Conservation (phyloP, 2,329 filamentous ascomycete genomes). For the Clonostachys rhizophaga region DNA sequence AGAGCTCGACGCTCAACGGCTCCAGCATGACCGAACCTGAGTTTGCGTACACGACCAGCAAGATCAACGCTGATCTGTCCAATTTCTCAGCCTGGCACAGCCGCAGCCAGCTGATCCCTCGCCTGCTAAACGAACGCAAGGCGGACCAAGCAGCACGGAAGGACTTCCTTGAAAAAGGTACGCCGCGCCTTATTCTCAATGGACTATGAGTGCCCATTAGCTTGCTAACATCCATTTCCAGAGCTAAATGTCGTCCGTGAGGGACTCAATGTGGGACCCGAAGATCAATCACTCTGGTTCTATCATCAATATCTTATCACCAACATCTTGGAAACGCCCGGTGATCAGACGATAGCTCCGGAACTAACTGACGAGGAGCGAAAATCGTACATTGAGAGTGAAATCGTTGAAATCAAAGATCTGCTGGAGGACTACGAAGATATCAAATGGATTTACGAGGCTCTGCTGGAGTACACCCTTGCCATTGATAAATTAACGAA, state of each 20-base stretch:
- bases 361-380: constrained; percentile 59
- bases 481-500: constrained; percentile 43
- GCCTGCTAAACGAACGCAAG: constrained; percentile 65
- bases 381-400: constrained; percentile 58
- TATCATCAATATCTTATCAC: constrained; percentile 88
- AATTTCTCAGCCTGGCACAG: constrained; percentile 99
- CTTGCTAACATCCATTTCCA: constrained; percentile 8
- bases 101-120: constrained; percentile 76
- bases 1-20: constrained; percentile 48
- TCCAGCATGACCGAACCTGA: constrained; percentile 71
- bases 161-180: constrained; percentile 68
- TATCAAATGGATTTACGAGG: constrained; percentile 84
- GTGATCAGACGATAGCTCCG: constrained; percentile 56
- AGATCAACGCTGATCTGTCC: constrained; percentile 79
- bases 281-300: constrained; percentile 96
- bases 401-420: constrained; percentile 71
- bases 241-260: constrained; percentile 74
- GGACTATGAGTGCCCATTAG: background rate
- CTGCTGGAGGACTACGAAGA: constrained; percentile 54
- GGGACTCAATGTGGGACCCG: constrained; percentile 82
- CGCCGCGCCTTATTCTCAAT: constrained; percentile 5
- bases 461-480: constrained; percentile 70
- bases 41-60: constrained; percentile 85
- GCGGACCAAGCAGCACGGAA: constrained; percentile 60
- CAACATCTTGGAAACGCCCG: constrained; percentile 50